Evolutionary conservation across 139 green algal genomes (phyloP), one percentile per base, ranked within the genome.

Genomic region (Chlorella sp.): DNA sequence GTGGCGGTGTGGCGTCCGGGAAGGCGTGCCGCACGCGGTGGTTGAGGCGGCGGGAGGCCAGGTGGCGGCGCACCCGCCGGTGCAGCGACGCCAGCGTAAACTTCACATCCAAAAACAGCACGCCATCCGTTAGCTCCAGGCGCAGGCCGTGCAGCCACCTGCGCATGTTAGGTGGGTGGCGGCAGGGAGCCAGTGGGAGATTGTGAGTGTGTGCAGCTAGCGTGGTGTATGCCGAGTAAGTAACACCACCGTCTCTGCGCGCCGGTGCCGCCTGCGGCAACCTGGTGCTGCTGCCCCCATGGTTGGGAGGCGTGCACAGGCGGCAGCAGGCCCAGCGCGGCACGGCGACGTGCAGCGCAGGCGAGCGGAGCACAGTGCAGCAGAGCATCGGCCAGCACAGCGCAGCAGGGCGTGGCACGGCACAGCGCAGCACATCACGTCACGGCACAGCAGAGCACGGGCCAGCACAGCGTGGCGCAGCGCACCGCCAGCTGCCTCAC

Each of bases 81-180:
- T 91, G 73, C 92, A 93, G 91, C 98, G 98, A 92, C 96, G 98
- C 61, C 95, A 92, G 90, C 98, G 98, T 11, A 97, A 98, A 92
- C 92, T 95, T 53, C 48, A 92, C 75, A 36, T 93, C 91, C 87
- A 91, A 53, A 1, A 90, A 37, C 91, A 99, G 99, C 88, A 99
- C 92, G 77, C 98, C 96, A 21, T 98, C 94, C 16, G 96, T 92
- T 85, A 99, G 92, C 87, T 99, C 97, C 69, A 99, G 89, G 1
- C 96, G 97, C 64, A 99, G 87, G 57, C 98, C 98, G 91, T 99
- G 99, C 92, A 98, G 95, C 75, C 92, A 95, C 86, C 86, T 85
- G 79, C 79, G 69, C 22, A 34, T 2, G 69, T 19, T 24, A 3
- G 30, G 69, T 77, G 69, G 69, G n/a, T 32, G 73, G n/a, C 34